phyloP scores from a whole-genome alignment of 2,329 filamentous ascomycete species.

The Lithohypha guttulata region DNA sequence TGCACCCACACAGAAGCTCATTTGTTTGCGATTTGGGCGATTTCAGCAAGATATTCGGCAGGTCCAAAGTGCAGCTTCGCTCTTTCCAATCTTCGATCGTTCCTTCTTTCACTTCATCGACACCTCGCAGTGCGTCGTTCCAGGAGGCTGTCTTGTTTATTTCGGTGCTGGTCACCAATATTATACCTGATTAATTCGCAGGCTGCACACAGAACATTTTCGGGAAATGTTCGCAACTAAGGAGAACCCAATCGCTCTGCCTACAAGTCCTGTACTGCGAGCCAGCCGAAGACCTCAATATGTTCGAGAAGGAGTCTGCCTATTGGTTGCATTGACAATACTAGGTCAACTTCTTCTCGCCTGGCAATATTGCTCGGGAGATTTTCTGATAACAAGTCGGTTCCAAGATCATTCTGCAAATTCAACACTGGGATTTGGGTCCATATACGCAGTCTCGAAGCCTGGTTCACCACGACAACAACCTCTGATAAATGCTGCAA shows the following conservation, averaged over 20 bases:
- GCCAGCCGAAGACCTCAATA: not conserved
- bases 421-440: constrained; percentile 6
- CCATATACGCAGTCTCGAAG: constrained; percentile 7
- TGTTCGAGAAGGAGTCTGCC: not conserved
- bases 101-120: too few relatives aligned
- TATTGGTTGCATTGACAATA: constrained; percentile 3
- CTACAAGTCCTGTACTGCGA: constrained; percentile 3
- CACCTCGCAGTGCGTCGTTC: too few relatives aligned
- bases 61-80: too few relatives aligned
- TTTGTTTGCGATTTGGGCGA: too few relatives aligned
- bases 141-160: too few relatives aligned
- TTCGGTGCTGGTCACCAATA: constrained; percentile 1
- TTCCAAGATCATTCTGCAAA: not conserved
- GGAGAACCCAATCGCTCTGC: not conserved
- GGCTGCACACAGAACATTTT: too few relatives aligned
- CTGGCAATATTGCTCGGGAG: constrained; percentile 1
- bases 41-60: too few relatives aligned
- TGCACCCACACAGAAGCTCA: too few relatives aligned
- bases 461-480: constrained; percentile 4
- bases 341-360: constrained; percentile 1
- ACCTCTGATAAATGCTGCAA: constrained; percentile 26
- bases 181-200: too few relatives aligned
- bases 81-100: too few relatives aligned
- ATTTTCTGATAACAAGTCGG: not conserved
- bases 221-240: constrained; percentile 4